These are phyloP conservation scores for Magnaporthiopsis rhizophila DNA, from an alignment of 2,329 filamentous ascomycete genomes.

Conservation along the genomic window DNA sequence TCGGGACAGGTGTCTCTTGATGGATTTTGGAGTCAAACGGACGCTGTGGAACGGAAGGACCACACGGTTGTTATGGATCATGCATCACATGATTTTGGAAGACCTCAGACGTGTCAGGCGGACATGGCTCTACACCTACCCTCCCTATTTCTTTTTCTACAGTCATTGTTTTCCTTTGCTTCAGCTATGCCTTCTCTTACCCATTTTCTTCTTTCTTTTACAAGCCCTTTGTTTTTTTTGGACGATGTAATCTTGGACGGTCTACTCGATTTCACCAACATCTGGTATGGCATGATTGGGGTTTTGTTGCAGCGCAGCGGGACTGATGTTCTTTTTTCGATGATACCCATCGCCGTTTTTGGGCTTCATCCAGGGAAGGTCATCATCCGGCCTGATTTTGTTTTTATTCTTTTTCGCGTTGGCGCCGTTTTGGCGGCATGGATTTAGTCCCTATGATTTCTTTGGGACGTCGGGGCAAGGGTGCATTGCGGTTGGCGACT, in stretches of 20 bases:
- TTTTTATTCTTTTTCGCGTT: too few species aligned
- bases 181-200: conserved; percentile 12
- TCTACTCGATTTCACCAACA: conserved; percentile 11
- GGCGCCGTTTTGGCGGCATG: too few species aligned
- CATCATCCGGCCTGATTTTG: not conserved
- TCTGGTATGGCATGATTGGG: conserved; percentile 15
- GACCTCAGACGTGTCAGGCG: too few species aligned
- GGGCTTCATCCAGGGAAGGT: conserved; percentile 5
- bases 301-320: conserved; percentile 13
- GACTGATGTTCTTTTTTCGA: conserved; percentile 11
- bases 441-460: too few species aligned
- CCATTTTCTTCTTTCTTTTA: conserved; percentile 13
- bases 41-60: too few species aligned
- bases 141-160: conserved; percentile 5
- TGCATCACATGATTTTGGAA: too few species aligned
- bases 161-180: conserved; percentile 7
- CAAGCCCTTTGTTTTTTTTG: conserved; percentile 8
- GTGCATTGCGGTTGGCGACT: too few species aligned
- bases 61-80: too few species aligned
- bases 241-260: conserved; percentile 11
- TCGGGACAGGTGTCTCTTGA: too few species aligned
- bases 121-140: not conserved
- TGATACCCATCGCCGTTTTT: conserved; percentile 15
- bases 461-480: too few species aligned
- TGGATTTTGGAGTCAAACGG: too few species aligned